Evolutionary conservation across 2,329 filamentous ascomycete genomes (phyloP).

Genomic region (Botrytis aclada): DNA sequence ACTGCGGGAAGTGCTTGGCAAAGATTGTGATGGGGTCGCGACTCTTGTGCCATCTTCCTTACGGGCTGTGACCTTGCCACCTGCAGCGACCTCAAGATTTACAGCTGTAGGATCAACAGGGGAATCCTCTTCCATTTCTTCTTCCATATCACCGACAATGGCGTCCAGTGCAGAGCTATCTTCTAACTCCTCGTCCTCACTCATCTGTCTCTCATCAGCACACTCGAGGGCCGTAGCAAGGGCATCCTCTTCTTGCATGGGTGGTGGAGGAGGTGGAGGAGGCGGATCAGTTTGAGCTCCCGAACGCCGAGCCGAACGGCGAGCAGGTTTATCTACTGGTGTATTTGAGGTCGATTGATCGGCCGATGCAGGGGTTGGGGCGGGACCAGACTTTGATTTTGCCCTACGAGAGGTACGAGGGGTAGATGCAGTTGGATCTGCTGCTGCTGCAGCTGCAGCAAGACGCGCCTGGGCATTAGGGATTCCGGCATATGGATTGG

Average conservation of each 20-base stretch:
- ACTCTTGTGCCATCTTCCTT: conserved; percentile 90
- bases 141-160: conserved; percentile 86
- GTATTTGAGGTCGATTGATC: conserved; percentile 41
- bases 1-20: conserved; percentile 45
- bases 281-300: conserved; percentile 52
- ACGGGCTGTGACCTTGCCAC: conserved; percentile 83
- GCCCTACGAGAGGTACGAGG: conserved; percentile 34
- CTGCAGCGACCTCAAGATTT: conserved; percentile 83
- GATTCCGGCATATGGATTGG: conserved; percentile 44
- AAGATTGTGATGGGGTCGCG: conserved; percentile 70
- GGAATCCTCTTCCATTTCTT: conserved; percentile 73
- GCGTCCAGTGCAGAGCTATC: conserved; percentile 70
- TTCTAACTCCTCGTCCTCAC: conserved; percentile 66
- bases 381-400: conserved; percentile 47
- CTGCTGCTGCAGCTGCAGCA: conserved; percentile 35
- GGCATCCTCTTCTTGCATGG: conserved; percentile 58
- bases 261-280: conserved; percentile 51
- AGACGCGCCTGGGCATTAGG: conserved; percentile 33
- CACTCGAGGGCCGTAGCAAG: conserved; percentile 77
- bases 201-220: conserved; percentile 84
- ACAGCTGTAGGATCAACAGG: conserved; percentile 81
- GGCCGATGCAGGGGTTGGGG: conserved; percentile 43
- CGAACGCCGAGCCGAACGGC: conserved; percentile 63
- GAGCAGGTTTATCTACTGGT: conserved; percentile 58
- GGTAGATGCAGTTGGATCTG: conserved; percentile 42